These are phyloP conservation scores for Talaromyces liani DNA, from an alignment of 495 filamentous ascomycete genomes.

Conservation along the genomic window DNA sequence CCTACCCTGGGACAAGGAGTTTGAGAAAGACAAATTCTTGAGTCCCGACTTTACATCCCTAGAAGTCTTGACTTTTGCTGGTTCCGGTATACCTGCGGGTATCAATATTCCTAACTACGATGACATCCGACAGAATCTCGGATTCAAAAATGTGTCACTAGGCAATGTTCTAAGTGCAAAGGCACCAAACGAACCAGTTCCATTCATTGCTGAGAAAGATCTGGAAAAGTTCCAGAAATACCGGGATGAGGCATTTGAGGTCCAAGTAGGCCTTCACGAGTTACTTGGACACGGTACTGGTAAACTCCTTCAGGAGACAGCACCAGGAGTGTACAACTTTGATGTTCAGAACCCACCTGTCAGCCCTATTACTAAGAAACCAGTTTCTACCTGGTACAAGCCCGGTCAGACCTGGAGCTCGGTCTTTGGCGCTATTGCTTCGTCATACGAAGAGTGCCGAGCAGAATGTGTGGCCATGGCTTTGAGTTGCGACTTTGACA, in stretches of 20 bases:
- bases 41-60: constrained; percentile 91
- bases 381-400: constrained; percentile 80
- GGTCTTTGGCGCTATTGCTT: constrained; percentile 80
- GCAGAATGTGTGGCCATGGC: constrained; percentile 92
- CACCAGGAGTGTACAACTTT: constrained; percentile 79
- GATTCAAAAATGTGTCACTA: constrained; percentile 97
- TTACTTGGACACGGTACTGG: constrained; percentile 94
- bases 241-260: constrained; percentile 82
- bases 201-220: constrained; percentile 73
- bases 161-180: constrained; percentile 90
- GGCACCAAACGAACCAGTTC: constrained; percentile 79
- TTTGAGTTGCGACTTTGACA: constrained; percentile 78
- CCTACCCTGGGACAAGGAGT: constrained; percentile 79
- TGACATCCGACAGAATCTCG: constrained; percentile 82
- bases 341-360: constrained; percentile 70
- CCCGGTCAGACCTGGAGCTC: constrained; percentile 91
- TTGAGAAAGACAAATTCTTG: constrained; percentile 92
- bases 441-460: constrained; percentile 78
- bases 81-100: constrained; percentile 78
- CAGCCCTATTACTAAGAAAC: constrained; percentile 68
- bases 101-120: constrained; percentile 86
- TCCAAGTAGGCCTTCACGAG: constrained; percentile 93
- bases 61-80: constrained; percentile 66
- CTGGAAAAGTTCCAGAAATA: constrained; percentile 69
- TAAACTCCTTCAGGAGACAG: constrained; percentile 86